phyloP scores from a whole-genome alignment of 805 yeast species.

The Ogataea allantospora region DNA sequence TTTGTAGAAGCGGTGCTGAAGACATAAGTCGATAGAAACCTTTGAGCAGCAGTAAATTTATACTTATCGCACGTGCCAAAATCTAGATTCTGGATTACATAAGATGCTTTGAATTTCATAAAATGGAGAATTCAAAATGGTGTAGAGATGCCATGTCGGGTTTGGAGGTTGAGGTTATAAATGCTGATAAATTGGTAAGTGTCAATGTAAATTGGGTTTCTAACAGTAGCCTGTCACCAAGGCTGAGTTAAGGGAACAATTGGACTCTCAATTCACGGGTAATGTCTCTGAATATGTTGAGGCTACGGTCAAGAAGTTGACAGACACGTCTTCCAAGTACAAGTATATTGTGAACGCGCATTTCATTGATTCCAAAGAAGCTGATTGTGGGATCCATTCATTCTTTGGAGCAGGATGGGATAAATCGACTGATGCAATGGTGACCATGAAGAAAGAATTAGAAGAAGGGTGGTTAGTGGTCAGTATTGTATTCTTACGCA shows the following conservation, averaged over 20 bases:
- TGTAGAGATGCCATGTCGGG: conserved; percentile 10
- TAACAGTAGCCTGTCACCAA: conserved; percentile 22
- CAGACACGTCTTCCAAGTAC: conserved; percentile 49
- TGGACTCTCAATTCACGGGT: conserved; percentile 7
- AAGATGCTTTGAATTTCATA: not conserved
- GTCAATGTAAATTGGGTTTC: not conserved
- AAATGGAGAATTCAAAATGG: not conserved
- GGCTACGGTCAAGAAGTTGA: conserved; percentile 26
- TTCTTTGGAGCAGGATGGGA: conserved; percentile 60
- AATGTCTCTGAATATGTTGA: conserved; percentile 5
- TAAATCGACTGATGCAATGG: conserved; percentile 50
- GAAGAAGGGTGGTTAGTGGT: conserved; percentile 24
- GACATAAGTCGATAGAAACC: conserved; percentile 47
- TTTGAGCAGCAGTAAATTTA: conserved; percentile 9
- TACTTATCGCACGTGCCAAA: conserved; percentile 14
- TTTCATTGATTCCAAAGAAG: conserved; percentile 28
- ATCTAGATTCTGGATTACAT: conserved; percentile 1
- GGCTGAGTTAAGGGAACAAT: conserved; percentile 17
- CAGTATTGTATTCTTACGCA: conserved; percentile 33
- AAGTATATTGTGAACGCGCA: conserved; percentile 54
- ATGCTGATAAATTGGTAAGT: conserved; percentile 20
- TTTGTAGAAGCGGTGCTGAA: conserved; percentile 68
- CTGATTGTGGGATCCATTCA: conserved; percentile 34
- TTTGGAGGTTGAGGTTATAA: conserved; percentile 9
- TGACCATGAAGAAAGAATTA: conserved; percentile 34